Evolutionary conservation across 75 land plant species (phyloP).

Genomic region (Sequoiadendron giganteum): DNA sequence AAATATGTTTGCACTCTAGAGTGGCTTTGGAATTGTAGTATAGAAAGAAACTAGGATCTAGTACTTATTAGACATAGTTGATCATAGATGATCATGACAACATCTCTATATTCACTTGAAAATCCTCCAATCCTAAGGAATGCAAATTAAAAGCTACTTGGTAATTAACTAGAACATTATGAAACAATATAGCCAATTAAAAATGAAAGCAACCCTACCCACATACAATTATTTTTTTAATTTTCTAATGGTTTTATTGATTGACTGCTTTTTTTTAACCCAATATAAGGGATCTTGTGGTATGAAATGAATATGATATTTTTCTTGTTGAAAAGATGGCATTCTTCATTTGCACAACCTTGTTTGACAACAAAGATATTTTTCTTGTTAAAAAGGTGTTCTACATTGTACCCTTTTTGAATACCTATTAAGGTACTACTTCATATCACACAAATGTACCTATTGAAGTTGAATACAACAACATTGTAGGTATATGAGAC

Average conservation of each 20-base stretch:
- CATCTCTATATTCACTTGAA: not conserved
- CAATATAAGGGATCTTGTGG: not conserved
- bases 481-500: no score
- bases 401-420: not conserved
- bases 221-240: not conserved
- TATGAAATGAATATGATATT: no score
- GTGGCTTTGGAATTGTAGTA: not conserved
- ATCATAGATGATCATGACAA: no score
- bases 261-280: not conserved
- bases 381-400: not conserved
- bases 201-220: not conserved
- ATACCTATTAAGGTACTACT: no score
- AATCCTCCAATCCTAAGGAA: not conserved
- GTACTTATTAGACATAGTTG: not conserved
- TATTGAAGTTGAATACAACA: not conserved
- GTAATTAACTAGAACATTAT: not conserved
- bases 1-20: not conserved
- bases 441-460: not conserved
- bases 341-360: no score
- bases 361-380: no score
- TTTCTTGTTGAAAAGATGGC: no score
- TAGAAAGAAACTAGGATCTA: not conserved
- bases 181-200: not conserved
- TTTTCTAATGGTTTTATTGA: not conserved
- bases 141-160: not conserved